Evolutionary conservation across 2,329 filamentous ascomycete species (phyloP).

Genomic region (Talaromyces sp.): DNA sequence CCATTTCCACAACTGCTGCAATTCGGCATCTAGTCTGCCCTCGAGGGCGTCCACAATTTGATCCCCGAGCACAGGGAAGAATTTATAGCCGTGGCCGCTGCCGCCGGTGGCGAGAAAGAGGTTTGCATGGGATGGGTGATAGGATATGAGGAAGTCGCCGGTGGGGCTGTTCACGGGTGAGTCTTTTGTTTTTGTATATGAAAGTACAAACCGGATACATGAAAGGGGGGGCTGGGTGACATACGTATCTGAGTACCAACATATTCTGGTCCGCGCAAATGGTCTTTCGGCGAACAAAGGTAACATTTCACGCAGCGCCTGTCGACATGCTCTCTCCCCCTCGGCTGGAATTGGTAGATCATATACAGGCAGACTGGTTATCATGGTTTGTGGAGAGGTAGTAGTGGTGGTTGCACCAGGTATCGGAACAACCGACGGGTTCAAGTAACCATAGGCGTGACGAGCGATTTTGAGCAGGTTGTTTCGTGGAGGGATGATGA

Average conservation of each 20-base stretch:
- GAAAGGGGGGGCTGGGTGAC: constrained; percentile 17
- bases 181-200: not conserved
- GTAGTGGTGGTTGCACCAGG: constrained; percentile 18
- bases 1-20: constrained; percentile 45
- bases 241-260: constrained; percentile 72
- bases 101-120: constrained; percentile 53
- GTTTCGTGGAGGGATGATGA: constrained; percentile 53
- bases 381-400: constrained; percentile 24
- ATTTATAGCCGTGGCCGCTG: constrained; percentile 54
- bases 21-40: constrained; percentile 41
- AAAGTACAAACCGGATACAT: not conserved
- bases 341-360: constrained; percentile 48
- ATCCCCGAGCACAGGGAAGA: constrained; percentile 53
- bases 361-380: constrained; percentile 39
- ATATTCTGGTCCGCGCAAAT: constrained; percentile 62
- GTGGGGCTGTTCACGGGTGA: constrained; percentile 42
- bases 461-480: constrained; percentile 66
- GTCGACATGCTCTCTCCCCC: constrained; percentile 59
- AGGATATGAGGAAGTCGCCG: constrained; percentile 68
- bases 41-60: constrained; percentile 49
- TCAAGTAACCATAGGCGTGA: constrained; percentile 65
- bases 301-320: constrained; percentile 59
- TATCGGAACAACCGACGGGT: constrained; percentile 36
- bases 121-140: constrained; percentile 58
- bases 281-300: constrained; percentile 58